Conservation (phyloP, 148 eudicot species). For the Vaccinium darrowii region DNA sequence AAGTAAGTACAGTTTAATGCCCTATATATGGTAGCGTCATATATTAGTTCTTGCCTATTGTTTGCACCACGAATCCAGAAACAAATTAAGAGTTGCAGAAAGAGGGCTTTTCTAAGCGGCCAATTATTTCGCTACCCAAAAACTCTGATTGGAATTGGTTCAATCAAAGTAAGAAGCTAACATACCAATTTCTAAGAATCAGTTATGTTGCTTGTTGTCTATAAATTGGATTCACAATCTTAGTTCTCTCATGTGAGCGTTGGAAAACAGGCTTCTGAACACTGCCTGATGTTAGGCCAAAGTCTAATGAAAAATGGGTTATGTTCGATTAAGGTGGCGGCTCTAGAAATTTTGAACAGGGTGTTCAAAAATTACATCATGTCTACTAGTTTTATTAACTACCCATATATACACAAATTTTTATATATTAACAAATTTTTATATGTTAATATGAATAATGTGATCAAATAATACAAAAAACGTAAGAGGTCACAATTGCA, state of each 20-base stretch:
- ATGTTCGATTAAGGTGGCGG: background rate
- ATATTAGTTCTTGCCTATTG: background rate
- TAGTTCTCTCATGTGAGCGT: background rate
- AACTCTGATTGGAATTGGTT: background rate
- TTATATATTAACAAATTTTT: no score
- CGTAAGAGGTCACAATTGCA: no score
- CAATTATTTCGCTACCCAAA: background rate
- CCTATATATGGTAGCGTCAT: background rate
- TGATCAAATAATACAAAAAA: no score
- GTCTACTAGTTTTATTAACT: no score
- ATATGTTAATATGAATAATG: no score
- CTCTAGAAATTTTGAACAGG: no score
- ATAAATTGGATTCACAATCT: background rate
- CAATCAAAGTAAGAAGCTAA: background rate
- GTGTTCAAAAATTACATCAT: no score
- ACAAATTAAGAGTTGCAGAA: background rate
- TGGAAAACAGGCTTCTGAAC: background rate
- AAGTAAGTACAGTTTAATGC: constrained; percentile 47
- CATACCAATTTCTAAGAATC: background rate
- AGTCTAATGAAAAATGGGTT: background rate
- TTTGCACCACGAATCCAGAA: background rate
- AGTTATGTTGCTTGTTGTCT: background rate
- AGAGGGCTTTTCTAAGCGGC: background rate
- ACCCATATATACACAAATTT: no score
- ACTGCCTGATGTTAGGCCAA: background rate